Evolutionary conservation across 176 grass and related monocot genomes (phyloP), one percentile per base, ranked within the genome.

Genomic region (Stipa capillata): DNA sequence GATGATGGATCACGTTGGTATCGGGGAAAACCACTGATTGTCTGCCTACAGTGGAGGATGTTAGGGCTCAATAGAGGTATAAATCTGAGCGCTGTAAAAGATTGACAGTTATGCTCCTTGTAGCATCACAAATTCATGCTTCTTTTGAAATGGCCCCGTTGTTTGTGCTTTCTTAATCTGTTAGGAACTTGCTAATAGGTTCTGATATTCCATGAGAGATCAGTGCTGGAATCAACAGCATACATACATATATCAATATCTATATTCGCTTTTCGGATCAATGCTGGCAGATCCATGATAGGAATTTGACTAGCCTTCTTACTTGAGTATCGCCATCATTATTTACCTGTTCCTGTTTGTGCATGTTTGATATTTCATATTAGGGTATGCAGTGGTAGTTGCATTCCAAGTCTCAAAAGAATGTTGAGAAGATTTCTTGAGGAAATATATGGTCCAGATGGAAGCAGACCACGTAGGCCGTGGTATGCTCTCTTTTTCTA

Each of bases 381-480:
- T 73, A 94, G 96, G 96, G 18, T 98, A 98, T 87, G 87, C 92
- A 48, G 96, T 78, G 96, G 92, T 68, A 90, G 87, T 85, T 91
- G 92, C 66, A 98, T 98, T 85, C 96, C 96, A 71, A 94, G 96
- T 73, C 92, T 65, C 92, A 98, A 83, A 93, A 98, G 76, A 98
- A 98, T 85, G n/a, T n/a, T n/a, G n/a, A n/a, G n/a, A n/a, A n/a
- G n/a, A n/a, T n/a, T 85, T 98, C 83, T 74, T 98, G 78, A 91
- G 75, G 37, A 98, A 92, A 87, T 94, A 98, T 91, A n/a, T 98
- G 96, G 92, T 79, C 88, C 28, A 94, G 71, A 75, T 94, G 96
- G 96, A 94, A 77, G 92, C 87, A 51, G 85, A 83, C 35, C 96
- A 98, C 62, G 92, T 94, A 45, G 92, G 92, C 8, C 90, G 88